Conservation (phyloP, 805 yeast genomes). For the Ogataea paraovalis region DNA sequence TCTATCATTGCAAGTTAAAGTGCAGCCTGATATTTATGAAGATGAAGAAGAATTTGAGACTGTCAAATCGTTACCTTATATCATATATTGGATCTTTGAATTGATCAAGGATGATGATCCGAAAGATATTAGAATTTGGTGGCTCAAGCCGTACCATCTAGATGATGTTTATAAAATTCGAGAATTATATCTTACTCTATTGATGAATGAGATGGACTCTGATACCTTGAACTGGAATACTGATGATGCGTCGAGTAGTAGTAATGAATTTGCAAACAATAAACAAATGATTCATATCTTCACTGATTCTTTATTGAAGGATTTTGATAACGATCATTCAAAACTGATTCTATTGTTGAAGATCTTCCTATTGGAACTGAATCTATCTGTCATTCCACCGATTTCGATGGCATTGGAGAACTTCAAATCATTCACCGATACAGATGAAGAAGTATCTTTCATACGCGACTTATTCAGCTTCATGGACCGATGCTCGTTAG, state of each 20-base stretch:
- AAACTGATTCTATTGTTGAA: constrained; percentile 12
- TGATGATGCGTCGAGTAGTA: background rate
- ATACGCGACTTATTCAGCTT: constrained; percentile 4
- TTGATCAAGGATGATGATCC: constrained; percentile 4
- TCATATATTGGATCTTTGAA: constrained; percentile 36
- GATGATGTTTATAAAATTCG: constrained; percentile 10
- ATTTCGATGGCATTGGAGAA: constrained; percentile 10
- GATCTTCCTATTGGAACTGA: constrained; percentile 11
- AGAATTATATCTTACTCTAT: constrained; percentile 2
- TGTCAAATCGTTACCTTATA: constrained; percentile 38
- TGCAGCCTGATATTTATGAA: background rate
- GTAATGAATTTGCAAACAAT: constrained; percentile 1
- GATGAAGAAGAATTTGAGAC: background rate
- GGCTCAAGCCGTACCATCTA: constrained; percentile 11
- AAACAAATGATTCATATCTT: constrained; percentile 4
- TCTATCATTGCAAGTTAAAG: constrained; percentile 31
- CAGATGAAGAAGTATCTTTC: background rate
- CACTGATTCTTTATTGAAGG: constrained; percentile 1
- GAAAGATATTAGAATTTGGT: constrained; percentile 1
- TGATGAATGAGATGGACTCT: constrained; percentile 6
- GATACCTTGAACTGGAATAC: constrained; percentile 3
- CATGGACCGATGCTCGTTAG: constrained; percentile 14
- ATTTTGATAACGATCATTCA: constrained; percentile 3
- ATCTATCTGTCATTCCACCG: constrained; percentile 11
- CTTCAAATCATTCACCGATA: constrained; percentile 1